phyloP scores from a whole-genome alignment of 164 flowering plant genomes.

The Vitis cinerea region DNA sequence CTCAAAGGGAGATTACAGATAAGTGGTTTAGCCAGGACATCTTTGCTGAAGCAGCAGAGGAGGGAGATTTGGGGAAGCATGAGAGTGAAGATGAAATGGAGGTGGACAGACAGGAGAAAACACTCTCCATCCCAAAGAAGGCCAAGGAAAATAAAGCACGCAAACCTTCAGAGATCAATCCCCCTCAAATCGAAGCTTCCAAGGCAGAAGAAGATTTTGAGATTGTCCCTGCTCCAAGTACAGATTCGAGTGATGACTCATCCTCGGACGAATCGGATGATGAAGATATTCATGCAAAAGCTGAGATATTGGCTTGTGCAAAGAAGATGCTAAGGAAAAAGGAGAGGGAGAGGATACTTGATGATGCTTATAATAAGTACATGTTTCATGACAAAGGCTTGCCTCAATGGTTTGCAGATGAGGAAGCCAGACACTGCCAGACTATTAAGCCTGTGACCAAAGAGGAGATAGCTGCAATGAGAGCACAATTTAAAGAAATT shows the following conservation, averaged over 20 bases:
- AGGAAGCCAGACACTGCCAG: slow-evolving; percentile 69
- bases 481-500: slow-evolving; percentile 81
- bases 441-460: slow-evolving; percentile 77
- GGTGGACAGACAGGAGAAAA: slow-evolving; percentile 27
- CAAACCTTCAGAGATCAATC: slow-evolving; percentile 7
- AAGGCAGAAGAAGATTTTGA: slow-evolving; percentile 65
- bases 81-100: slow-evolving; percentile 77
- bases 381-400: slow-evolving; percentile 84
- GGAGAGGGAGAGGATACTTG: slow-evolving; percentile 72
- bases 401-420: slow-evolving; percentile 86
- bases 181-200: slow-evolving; percentile 13
- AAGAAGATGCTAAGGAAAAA: slow-evolving; percentile 91
- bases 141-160: slow-evolving; percentile 18
- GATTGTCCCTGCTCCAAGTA: slow-evolving; percentile 79
- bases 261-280: slow-evolving; percentile 71
- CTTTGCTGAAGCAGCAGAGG: slow-evolving; percentile 65
- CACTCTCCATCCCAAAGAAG: slow-evolving; percentile 19
- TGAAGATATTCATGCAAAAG: slow-evolving; percentile 59
- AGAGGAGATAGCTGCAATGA: slow-evolving; percentile 84
- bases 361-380: slow-evolving; percentile 84
- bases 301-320: slow-evolving; percentile 76
- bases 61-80: slow-evolving; percentile 37
- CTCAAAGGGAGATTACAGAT: slow-evolving; percentile 64
- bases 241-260: slow-evolving; percentile 77
- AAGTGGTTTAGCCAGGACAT: slow-evolving; percentile 93